phyloP scores from a whole-genome alignment of 2,329 filamentous ascomycete genomes.

The Colletotrichum sp. region DNA sequence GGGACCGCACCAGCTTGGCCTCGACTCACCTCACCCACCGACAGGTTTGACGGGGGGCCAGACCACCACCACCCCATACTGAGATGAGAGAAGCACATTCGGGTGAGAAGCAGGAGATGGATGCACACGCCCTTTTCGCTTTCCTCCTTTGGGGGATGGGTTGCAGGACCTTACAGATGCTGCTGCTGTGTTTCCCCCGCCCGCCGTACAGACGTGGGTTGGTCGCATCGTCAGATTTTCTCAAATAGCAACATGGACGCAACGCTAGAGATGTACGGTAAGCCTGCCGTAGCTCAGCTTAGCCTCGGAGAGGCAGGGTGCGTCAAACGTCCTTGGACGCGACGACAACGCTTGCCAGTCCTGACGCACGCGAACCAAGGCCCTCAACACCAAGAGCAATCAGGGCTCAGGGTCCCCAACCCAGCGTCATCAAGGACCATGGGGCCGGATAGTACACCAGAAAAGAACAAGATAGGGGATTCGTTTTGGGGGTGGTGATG shows the following conservation, averaged over 20 bases:
- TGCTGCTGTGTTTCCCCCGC: background rate
- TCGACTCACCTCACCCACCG: slow-evolving; percentile 13
- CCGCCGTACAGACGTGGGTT: background rate
- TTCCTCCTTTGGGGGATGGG: background rate
- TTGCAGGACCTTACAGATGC: background rate
- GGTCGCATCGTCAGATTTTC: background rate
- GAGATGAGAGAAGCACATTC: background rate
- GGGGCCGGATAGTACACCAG: background rate
- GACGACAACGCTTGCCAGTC: background rate
- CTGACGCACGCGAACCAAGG: background rate
- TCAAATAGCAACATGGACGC: background rate
- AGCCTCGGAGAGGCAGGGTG: background rate
- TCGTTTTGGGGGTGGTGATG: background rate
- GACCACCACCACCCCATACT: background rate
- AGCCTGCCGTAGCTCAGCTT: background rate
- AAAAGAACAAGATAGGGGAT: background rate
- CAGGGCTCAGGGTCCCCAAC: background rate
- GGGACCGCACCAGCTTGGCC: background rate
- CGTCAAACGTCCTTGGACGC: background rate
- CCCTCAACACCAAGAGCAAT: background rate
- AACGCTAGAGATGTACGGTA: background rate
- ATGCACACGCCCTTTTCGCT: background rate
- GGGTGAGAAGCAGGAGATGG: background rate
- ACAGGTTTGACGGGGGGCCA: background rate
- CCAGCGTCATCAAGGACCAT: background rate